phyloP scores from a whole-genome alignment of 2,329 filamentous ascomycete species.

The Fusarium sulawesiense region DNA sequence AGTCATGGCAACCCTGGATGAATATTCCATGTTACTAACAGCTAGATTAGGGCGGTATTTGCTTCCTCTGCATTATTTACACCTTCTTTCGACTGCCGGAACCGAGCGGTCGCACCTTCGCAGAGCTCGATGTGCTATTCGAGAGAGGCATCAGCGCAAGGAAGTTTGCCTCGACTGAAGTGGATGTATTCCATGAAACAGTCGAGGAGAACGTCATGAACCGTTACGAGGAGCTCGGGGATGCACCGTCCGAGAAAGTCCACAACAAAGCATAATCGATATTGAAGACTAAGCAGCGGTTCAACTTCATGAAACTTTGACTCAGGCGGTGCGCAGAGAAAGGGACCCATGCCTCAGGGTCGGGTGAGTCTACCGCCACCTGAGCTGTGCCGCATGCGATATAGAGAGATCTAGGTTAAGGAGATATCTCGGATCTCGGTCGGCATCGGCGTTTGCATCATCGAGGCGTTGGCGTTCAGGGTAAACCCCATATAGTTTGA shows the following conservation, averaged over 20 bases:
- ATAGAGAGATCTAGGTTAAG: conserved; percentile 36
- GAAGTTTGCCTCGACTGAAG: conserved; percentile 73
- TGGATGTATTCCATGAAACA: conserved; percentile 66
- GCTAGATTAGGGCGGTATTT: conserved; percentile 70
- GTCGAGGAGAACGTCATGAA: conserved; percentile 62
- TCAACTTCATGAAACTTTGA: background rate
- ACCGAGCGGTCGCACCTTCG: conserved; percentile 82
- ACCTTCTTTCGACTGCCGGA: conserved; percentile 72
- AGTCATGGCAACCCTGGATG: background rate
- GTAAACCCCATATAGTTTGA: background rate
- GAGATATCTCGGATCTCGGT: conserved; percentile 46
- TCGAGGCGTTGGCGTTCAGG: conserved; percentile 28
- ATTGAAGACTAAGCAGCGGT: conserved; percentile 1
- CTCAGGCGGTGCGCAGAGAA: background rate
- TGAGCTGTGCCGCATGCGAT: conserved; percentile 23
- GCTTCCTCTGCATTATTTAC: conserved; percentile 84
- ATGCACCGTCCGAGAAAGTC: conserved; percentile 32
- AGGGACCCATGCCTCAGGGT: background rate
- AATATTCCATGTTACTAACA: conserved; percentile 14
- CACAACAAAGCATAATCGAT: conserved; percentile 29
- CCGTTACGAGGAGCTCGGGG: conserved; percentile 57
- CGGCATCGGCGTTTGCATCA: conserved; percentile 34
- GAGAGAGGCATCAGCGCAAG: conserved; percentile 77
- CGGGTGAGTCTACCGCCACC: conserved; percentile 3
- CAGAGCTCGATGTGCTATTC: conserved; percentile 87